Evolutionary conservation across 2,329 filamentous ascomycete genomes (phyloP), one percentile per base, ranked within the genome.

Genomic region (Curvularia spicifera): DNA sequence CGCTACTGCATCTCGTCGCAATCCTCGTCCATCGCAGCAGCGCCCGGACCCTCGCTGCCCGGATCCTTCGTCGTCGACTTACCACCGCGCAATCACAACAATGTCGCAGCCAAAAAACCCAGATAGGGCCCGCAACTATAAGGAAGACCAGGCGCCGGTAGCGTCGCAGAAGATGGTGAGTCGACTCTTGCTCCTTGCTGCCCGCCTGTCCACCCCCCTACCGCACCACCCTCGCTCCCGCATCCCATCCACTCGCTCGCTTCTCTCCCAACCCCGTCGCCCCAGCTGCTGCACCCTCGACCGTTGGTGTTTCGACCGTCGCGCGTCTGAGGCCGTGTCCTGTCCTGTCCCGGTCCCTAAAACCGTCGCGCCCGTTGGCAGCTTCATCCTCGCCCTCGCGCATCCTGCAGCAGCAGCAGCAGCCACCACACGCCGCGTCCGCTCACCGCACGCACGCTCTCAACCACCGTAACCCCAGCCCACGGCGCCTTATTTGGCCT

Each of bases 101-200:
- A 76, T 70, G 76, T 78, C 76, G 72, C 74, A 73, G 73, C 74
- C 73, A 68, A 71, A 71, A 70, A 67, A 70, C 63, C 71, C 71
- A 71, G 76, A 78, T 72, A 75, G 75, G 73, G 56, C 73, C 69
- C 73, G 74, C 66, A 76, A 73, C 72, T 78, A 78, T 78, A 78
- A 78, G 76, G 76, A 78, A 78, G 75, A 76, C 69, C 73, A 75
- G 74, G 76, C 74, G 74, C 76, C 76, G 76, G 75, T 74, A 76
- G 75, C 75, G 75, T 76, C 72, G 71, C 74, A 72, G 55, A 73
- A 74, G 68, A 73, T 78, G 71, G 77, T 78, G 72, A 78, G 77
- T 78, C 70, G 73, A 74, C 73, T 77, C 67, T 71, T 64, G 66
- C 69, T 75, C 72, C 75, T 72, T 68, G 28, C 28, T 31, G 28